A percentile compares a stretch with the other conserved stretches of the same genome.
Conservation (phyloP, 129 eudicot species). For the Flaveria brownii region DNA sequence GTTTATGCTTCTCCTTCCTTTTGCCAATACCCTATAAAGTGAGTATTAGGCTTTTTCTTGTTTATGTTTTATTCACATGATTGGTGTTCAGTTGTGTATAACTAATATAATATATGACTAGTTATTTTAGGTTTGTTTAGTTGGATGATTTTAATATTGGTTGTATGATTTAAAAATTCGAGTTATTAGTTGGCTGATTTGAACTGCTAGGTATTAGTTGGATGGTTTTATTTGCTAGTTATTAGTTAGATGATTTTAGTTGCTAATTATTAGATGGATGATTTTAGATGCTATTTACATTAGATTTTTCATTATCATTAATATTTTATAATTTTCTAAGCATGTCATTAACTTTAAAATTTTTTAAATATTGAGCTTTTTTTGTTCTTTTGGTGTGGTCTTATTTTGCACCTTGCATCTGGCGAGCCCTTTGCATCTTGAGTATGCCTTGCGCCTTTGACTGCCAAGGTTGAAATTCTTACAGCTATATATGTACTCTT, state of each 20-base stretch:
- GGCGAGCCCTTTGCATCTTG: neutral
- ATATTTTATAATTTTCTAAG: neutral
- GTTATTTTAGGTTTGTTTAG: too few species aligned
- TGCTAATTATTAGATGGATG: neutral
- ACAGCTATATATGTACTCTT: neutral
- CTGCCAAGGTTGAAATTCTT: neutral
- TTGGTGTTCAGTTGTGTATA: too few species aligned
- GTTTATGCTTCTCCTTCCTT: neutral
- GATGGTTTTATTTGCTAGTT: too few species aligned
- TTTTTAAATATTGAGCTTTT: neutral
- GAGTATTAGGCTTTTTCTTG: neutral
- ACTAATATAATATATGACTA: too few species aligned
- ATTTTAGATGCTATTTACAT: too few species aligned
- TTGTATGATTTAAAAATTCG: too few species aligned
- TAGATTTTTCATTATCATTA: neutral
- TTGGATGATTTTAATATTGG: too few species aligned
- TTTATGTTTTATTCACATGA: neutral
- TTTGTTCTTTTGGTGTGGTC: neutral
- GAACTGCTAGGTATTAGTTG: too few species aligned
- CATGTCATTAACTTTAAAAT: neutral
- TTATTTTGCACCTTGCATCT: neutral
- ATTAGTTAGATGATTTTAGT: too few species aligned
- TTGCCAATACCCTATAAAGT: neutral
- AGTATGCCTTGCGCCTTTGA: neutral
- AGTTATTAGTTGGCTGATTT: too few species aligned